Base-by-base conservation (phyloP, 441 rosid genomes). In the Macaranga tanarius region DNA sequence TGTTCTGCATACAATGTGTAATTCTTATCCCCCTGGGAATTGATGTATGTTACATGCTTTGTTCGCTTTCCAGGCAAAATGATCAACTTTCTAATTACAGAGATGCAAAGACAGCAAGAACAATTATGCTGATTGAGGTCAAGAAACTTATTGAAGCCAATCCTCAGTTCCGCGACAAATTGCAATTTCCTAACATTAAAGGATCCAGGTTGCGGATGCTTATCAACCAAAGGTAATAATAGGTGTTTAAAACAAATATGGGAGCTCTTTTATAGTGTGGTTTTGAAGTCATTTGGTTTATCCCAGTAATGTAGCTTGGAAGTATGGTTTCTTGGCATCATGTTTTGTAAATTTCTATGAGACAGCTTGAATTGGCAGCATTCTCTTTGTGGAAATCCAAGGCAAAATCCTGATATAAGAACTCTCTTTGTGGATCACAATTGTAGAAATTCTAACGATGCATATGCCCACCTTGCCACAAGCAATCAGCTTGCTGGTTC, bases 291-390 rank as follows among this genome's bases (percentile, higher is more conserved):
- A 17, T 31, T 16, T 62, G 2, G 22, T 17, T 62, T 62, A n/a
- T 40, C 48, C 48, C 7, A 59, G 23, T 38, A 34, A 2, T 15
- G n/a, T 34, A 28, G 5, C 52, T 67, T n/a, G 44, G 23, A 17
- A 42, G 59, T 51, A n/a, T 20, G 48, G 47, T 38, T 38, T 67
- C 70, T 52, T 52, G 45, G 45, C 2, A 4, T 44, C n/a, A 65
- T 62, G n/a, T 56, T 16, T 54, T 38, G 50, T 72, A 17, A 22
- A 71, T 60, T 38, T 62, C 20, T 12, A 17, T 55, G 17, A 25
- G 65, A 26, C 64, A 91, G 97, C 84, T 88, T 91, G 75, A 91
- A 91, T 80, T 91, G 97, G 97, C 97, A 91, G 82, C 96, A 91
- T 78, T 91, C 89, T 68, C 89, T 91, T 74, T 91, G 96, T 81